Conservation (phyloP, 495 filamentous ascomycete species). For the Penicillium verhagenii region DNA sequence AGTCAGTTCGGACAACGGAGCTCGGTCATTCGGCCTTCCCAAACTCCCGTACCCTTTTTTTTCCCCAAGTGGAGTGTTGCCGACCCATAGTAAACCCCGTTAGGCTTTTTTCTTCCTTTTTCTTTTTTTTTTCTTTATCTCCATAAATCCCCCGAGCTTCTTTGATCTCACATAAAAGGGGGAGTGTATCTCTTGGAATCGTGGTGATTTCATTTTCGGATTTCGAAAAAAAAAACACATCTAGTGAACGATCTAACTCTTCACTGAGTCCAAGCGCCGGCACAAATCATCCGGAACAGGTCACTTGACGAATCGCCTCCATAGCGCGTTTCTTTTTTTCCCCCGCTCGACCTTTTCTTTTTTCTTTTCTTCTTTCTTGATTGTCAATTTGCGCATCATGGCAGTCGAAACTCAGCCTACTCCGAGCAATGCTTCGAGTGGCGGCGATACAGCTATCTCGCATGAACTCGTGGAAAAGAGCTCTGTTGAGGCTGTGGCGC, state of each 20-base stretch:
- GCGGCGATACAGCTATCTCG: constrained; percentile 16
- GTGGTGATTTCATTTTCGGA: not conserved
- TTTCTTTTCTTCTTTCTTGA: too few relatives aligned
- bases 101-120: not conserved
- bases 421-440: constrained; percentile 17
- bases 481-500: constrained; percentile 6
- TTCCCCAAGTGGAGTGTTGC: not conserved
- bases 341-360: not conserved
- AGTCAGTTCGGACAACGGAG: not conserved
- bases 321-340: not conserved
- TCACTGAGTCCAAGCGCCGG: not conserved
- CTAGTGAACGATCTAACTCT: not conserved
- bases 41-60: constrained; percentile 3
- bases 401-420: constrained; percentile 2
- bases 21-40: constrained; percentile 11
- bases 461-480: constrained; percentile 10
- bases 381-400: constrained; percentile 5
- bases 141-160: not conserved
- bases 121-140: not conserved
- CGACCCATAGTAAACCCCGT: constrained; percentile 7
- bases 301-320: not conserved
- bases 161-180: not conserved
- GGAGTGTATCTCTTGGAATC: not conserved
- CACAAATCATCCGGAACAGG: not conserved
- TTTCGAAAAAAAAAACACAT: not conserved